Percentiles rank a stretch among this genome's conserved stretches.
These are phyloP conservation scores for Colletotrichum tanaceti DNA, from an alignment of 2,329 filamentous ascomycete genomes.

Conservation along the genomic window DNA sequence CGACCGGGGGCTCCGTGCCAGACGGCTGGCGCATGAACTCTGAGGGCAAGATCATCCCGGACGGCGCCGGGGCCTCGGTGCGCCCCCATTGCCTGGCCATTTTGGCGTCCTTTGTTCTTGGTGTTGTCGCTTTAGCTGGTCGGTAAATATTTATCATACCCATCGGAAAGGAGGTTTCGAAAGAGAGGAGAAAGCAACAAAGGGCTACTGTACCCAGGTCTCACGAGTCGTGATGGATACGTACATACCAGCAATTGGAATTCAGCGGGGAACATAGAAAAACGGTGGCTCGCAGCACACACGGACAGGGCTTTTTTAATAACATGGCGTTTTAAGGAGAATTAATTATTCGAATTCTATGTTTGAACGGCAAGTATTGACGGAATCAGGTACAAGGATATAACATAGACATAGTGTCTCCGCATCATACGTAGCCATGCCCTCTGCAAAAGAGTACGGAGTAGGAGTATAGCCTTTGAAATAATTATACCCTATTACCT, in stretches of 20 bases:
- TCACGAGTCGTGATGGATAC: constrained; percentile 19
- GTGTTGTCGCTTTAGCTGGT: constrained; percentile 39
- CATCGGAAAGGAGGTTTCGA: not conserved
- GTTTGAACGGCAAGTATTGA: not conserved
- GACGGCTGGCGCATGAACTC: constrained; percentile 84
- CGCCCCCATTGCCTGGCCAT: constrained; percentile 44
- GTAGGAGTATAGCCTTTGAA: too few species aligned
- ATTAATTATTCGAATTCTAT: constrained; percentile 6
- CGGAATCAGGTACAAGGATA: not conserved
- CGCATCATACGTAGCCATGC: not conserved
- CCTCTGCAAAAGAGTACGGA: accelerated
- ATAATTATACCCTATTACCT: not conserved
- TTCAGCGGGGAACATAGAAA: constrained; percentile 10
- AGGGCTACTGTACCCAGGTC: not conserved
- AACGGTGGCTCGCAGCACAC: constrained; percentile 7
- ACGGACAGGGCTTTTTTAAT: constrained; percentile 22
- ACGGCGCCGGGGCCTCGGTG: constrained; percentile 62
- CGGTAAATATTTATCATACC: constrained; percentile 21
- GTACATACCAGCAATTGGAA: not conserved
- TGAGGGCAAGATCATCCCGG: constrained; percentile 82
- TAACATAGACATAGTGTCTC: constrained; percentile 7
- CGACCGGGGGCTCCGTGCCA: constrained; percentile 71
- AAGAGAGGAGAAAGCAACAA: not conserved
- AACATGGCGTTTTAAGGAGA: constrained; percentile 28
- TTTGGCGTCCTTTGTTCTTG: constrained; percentile 45